A percentile compares a stretch with the other conserved stretches of the same genome.
These are phyloP conservation scores for Fusarium pseudocircinatum DNA, from an alignment of 2,329 filamentous ascomycete species.

Conservation along the genomic window DNA sequence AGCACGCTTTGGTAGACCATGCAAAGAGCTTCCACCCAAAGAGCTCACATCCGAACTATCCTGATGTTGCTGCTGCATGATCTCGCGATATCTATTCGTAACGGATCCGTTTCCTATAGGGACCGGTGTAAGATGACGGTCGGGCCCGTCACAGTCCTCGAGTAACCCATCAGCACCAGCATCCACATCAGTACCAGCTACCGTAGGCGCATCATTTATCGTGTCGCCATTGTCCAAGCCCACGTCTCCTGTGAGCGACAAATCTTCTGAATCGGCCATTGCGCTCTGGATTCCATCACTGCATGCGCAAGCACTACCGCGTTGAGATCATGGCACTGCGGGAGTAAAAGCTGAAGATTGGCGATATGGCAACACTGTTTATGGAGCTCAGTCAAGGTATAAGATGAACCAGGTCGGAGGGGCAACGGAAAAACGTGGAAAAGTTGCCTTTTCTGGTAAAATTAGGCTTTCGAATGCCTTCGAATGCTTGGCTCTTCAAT, in stretches of 20 bases:
- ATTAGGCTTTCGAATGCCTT: neutral
- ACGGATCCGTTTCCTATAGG: slow-evolving; percentile 42
- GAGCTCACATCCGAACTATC: slow-evolving; percentile 63
- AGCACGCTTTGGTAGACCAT: slow-evolving; percentile 62
- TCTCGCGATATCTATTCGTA: slow-evolving; percentile 56
- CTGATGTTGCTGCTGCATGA: slow-evolving; percentile 55
- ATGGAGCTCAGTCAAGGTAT: slow-evolving; percentile 36
- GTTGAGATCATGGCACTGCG: slow-evolving; percentile 42
- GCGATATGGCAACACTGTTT: slow-evolving; percentile 33
- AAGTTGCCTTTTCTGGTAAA: neutral
- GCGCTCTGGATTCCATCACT: slow-evolving; percentile 54
- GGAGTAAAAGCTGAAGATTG: slow-evolving; percentile 27
- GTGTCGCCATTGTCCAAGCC: slow-evolving; percentile 56
- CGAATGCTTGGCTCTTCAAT: neutral
- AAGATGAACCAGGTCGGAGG: slow-evolving; percentile 23
- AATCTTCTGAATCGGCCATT: slow-evolving; percentile 62
- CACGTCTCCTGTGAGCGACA: slow-evolving; percentile 52
- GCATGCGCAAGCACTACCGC: slow-evolving; percentile 42
- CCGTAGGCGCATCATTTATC: slow-evolving; percentile 37
- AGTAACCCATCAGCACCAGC: slow-evolving; percentile 9
- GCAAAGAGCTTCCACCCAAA: slow-evolving; percentile 57
- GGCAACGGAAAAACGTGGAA: slow-evolving; percentile 22
- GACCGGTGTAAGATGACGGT: slow-evolving; percentile 31
- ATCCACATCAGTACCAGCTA: slow-evolving; percentile 29
- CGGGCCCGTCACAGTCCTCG: slow-evolving; percentile 25